These are phyloP conservation scores for Aegilops speltoides DNA, from an alignment of 176 grass and related monocot species.

Conservation along the genomic window DNA sequence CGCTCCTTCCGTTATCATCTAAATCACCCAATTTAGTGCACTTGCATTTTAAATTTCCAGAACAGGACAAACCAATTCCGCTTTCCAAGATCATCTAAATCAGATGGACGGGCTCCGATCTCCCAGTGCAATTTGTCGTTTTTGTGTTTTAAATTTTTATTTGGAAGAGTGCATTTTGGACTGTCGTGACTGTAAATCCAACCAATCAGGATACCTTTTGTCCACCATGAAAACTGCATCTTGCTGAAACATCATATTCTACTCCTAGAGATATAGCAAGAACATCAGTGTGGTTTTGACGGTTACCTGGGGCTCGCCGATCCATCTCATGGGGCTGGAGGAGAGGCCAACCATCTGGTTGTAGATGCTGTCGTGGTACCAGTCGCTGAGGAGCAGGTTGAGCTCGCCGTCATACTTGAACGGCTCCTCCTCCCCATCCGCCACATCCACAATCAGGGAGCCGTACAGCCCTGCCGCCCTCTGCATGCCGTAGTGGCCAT, in stretches of 20 bases:
- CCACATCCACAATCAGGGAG: slow-evolving; percentile 72
- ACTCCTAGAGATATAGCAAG: not conserved
- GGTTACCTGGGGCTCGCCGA: slow-evolving; percentile 80
- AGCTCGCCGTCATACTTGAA: slow-evolving; percentile 89
- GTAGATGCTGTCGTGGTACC: slow-evolving; percentile 85
- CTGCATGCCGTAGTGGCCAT: slow-evolving; percentile 97
- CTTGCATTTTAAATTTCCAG: not conserved
- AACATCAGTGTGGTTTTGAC: not conserved
- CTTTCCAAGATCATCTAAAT: not conserved
- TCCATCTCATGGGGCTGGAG: slow-evolving; percentile 72
- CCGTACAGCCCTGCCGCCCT: slow-evolving; percentile 85
- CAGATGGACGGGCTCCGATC: not conserved
- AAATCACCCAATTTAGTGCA: not conserved
- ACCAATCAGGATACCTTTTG: not conserved
- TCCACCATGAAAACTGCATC: not conserved
- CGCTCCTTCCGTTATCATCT: no score
- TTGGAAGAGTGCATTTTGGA: not conserved
- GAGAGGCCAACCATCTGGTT: slow-evolving; percentile 78
- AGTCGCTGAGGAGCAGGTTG: slow-evolving; percentile 76
- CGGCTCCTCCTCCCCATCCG: slow-evolving; percentile 61
- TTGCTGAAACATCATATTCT: not conserved
- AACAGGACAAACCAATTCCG: not conserved
- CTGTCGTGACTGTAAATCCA: not conserved
- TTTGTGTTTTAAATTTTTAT: not conserved
- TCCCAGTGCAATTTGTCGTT: not conserved